A percentile compares a stretch with the other conserved stretches of the same genome.
Conservation (phyloP, 192 early-diverging fungal genomes). For the Borealophlyctis nickersoniae region DNA sequence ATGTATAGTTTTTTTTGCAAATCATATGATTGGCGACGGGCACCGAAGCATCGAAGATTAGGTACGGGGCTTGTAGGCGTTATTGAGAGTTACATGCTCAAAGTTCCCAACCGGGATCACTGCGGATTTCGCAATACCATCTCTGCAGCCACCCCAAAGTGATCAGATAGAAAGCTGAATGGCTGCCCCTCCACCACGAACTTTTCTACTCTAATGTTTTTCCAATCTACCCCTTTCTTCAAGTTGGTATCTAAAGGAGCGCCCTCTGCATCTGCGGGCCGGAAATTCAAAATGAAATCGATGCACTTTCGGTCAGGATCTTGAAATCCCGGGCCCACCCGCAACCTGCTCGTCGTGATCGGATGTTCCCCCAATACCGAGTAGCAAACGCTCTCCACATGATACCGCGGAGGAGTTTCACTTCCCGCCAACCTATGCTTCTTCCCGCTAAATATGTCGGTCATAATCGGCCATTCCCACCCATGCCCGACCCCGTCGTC, state of each 20-base stretch:
- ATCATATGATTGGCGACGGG: too few species aligned
- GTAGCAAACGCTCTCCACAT: constrained; percentile 9
- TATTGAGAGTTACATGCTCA: too few species aligned
- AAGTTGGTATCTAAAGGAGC: background rate
- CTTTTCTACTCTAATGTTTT: constrained; percentile 19
- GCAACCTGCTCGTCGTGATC: constrained; percentile 22
- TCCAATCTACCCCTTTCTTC: background rate
- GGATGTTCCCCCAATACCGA: constrained; percentile 14
- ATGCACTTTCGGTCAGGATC: constrained; percentile 26
- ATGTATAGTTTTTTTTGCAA: too few species aligned
- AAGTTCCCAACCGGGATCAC: too few species aligned
- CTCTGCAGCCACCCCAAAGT: constrained; percentile 25
- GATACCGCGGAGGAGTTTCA: background rate
- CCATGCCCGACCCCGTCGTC: constrained; percentile 19
- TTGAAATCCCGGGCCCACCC: constrained; percentile 10
- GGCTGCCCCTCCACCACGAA: constrained; percentile 23
- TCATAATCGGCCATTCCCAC: constrained; percentile 17
- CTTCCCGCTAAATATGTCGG: constrained; percentile 12
- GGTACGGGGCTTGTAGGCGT: too few species aligned
- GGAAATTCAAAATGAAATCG: constrained; percentile 19
- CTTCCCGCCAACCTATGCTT: background rate
- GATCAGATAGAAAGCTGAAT: constrained; percentile 25
- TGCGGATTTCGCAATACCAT: too few species aligned
- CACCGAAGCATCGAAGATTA: too few species aligned
- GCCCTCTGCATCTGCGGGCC: background rate